Evolutionary conservation across 1,284 basidiomycete genomes (phyloP), one percentile per base, ranked within the genome.

Genomic region (Austroboletus niveus): DNA sequence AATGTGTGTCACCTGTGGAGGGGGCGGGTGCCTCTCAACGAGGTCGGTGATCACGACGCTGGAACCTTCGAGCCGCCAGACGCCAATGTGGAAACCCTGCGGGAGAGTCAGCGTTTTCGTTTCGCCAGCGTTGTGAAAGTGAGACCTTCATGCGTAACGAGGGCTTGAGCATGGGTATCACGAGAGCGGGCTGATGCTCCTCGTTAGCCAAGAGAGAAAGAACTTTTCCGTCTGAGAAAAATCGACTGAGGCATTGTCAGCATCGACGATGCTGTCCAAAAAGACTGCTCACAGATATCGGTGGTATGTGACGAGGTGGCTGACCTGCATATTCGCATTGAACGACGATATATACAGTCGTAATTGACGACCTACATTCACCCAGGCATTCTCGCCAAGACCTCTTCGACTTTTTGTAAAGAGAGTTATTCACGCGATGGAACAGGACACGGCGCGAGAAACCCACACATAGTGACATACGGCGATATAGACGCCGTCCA

Each of bases 401-500:
- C 92, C 92, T 9, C 76, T 77, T 22, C 92, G 90, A 52, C 89
- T 92, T 55, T 39, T 12, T n/a, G 31, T 29, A 44, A 30, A 45
- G 49, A 32, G 49, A 53, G 17, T 41, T 35, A 36, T 45, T 55
- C 31, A 45, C 49, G 35, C 47, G 6, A 41, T 17, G 8, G 27
- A n/a, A 48, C 15, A 24, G 29, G n/a, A 9, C 27, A 22, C n/a
- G 45, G 39, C 35, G 50, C 22, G 46, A 47, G 53, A 48, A 42
- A 51, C 66, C 60, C 65, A 89, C 87, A 86, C 75, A 60, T 91
- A 94, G 65, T 94, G 92, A 63, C 92, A 94, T 14, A 92, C 85
- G 27, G 91, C 84, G 52, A 96, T 94, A 67, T 94, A 95, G 15
- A 92, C 84, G 5, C 93, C 93, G 57, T 95, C 93, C 58, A 89